Evolutionary conservation across 2,329 filamentous ascomycete genomes (phyloP), one percentile per base, ranked within the genome.

Genomic region (Cryphonectria japonica): DNA sequence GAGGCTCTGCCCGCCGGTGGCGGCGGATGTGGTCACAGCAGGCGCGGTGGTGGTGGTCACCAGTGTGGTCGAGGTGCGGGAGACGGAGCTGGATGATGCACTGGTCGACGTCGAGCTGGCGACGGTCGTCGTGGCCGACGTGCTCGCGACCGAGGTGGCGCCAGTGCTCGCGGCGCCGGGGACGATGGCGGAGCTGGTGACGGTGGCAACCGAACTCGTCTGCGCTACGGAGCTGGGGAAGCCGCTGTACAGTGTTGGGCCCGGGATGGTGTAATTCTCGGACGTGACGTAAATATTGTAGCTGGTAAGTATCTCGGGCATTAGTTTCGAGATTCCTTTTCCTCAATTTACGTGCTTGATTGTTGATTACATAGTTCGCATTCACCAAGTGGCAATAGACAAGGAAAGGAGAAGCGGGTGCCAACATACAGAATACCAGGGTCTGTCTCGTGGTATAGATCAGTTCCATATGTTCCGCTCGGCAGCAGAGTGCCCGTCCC

Each of bases 381-480:
- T 39, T 39, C 37, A 1, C 37, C 8, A 9, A 39, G 8, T 8
- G 37, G 37, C 8, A 11, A 13, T 39, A 13, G 37, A 39, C 9
- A 1, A 39, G 37, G 37, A 13, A 39, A 39, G 8, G 16, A 22
- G 8, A 22, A n/a, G 43, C 22, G 46, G 46, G 1, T 26, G 9
- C 11, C 46, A 52, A n/a, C 54, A 8, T 59, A 76, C 61, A 82
- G 73, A 74, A 89, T 85, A 65, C 87, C 87, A 2, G 85, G 78
- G 75, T 89, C 86, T 66, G 80, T 81, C 69, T 80, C 76, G 54
- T 79, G 85, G 81, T 89, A 89, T 57, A 90, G 82, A 52, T 78
- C 78, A 22, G 84, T 87, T 69, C 84, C 87, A 32, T 82, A 76
- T n/a, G 81, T 83, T 69, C 87, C 87, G 43, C 78, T 76, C 16